Percentiles rank a stretch among this genome's conserved stretches.
phyloP scores from a whole-genome alignment of 2,329 filamentous ascomycete genomes.

The Pseudopithomyces maydicus region DNA sequence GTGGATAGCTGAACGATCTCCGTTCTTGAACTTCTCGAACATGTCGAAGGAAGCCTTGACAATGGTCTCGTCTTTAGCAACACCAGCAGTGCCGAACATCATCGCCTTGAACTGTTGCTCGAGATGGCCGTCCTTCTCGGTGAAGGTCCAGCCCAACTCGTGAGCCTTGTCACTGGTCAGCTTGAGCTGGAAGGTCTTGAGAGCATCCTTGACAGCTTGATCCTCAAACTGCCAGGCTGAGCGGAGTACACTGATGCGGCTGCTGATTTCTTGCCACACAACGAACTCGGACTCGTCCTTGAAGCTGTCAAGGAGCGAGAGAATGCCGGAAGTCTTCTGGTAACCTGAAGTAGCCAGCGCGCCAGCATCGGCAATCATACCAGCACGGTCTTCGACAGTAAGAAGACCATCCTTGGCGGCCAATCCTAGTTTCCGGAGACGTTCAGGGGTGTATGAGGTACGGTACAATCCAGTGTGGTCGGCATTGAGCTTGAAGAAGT shows the following conservation, averaged over 20 bases:
- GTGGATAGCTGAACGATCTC: conserved; percentile 82
- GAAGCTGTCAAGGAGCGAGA: conserved; percentile 85
- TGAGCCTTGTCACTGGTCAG: conserved; percentile 81
- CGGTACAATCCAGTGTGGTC: conserved; percentile 93
- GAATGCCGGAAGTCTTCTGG: conserved; percentile 87
- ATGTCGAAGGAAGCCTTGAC: conserved; percentile 84
- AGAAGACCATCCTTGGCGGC: conserved; percentile 82
- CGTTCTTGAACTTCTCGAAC: conserved; percentile 82
- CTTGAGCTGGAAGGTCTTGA: conserved; percentile 82
- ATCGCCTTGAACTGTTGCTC: conserved; percentile 94
- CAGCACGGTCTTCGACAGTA: conserved; percentile 86
- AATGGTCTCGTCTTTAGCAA: conserved; percentile 78
- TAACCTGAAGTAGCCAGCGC: conserved; percentile 89
- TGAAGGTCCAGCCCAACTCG: conserved; percentile 86
- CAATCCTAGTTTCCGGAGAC: conserved; percentile 83
- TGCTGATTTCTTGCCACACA: conserved; percentile 91
- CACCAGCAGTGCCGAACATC: conserved; percentile 82
- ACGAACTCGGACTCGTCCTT: conserved; percentile 83
- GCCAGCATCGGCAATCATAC: conserved; percentile 89
- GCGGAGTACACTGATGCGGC: conserved; percentile 77
- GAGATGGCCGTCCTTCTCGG: conserved; percentile 82
- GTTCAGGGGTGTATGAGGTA: conserved; percentile 82
- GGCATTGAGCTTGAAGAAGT: conserved; percentile 97
- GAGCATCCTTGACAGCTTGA: conserved; percentile 69
- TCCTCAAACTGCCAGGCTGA: conserved; percentile 90